Evolutionary conservation across 441 rosid genomes (phyloP), one percentile per base, ranked within the genome.

Genomic region (Erodium chrysanthum): DNA sequence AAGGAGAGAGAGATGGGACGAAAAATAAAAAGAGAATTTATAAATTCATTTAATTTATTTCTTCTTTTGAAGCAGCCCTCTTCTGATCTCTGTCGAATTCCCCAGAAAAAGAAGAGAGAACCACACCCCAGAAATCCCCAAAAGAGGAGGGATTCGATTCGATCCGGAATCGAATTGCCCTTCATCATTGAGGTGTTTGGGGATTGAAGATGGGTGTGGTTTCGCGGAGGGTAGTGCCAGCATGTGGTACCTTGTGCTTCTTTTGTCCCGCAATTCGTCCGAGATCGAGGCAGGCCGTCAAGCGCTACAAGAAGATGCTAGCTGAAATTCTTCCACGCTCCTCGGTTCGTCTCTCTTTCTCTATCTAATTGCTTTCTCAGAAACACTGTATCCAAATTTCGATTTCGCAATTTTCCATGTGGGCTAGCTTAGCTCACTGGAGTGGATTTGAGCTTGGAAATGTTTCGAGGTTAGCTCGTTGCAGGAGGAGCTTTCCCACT

Each of bases 271-370:
- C 88, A 11, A 77, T 90, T 70, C 81, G 90, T 0, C 77, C 89
- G 7, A 84, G 93, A 80, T 90, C 96, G 25, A 81, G 91, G 77
- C 91, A 88, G 66, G 93, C 93, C 7, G 83, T 88, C 17, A 86
- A 84, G 70, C 83, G 96, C 66, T 87, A 86, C 81, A 87, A 89
- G 79, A 86, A 85, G 68, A 79, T 89, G 74, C 84, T 89, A 35
- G 73, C 88, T 62, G 88, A 86, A 10, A 87, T 90, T 21, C 86
- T 84, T 68, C 86, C 86, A 68, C 75, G 86, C 42, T 70, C 84
- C 66, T 82, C 81, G 84, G 96, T 87, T 66, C 42, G 79, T 1
- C 50, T 15, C 44, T 68, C 63, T 46, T 54, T 22, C 27, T 21
- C 2, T 33, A 3, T 33, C 21, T 61, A 18, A 11, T 48, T 50